Base-by-base conservation (phyloP, 306 rosid species). In the Glycyrrhiza uralensis region DNA sequence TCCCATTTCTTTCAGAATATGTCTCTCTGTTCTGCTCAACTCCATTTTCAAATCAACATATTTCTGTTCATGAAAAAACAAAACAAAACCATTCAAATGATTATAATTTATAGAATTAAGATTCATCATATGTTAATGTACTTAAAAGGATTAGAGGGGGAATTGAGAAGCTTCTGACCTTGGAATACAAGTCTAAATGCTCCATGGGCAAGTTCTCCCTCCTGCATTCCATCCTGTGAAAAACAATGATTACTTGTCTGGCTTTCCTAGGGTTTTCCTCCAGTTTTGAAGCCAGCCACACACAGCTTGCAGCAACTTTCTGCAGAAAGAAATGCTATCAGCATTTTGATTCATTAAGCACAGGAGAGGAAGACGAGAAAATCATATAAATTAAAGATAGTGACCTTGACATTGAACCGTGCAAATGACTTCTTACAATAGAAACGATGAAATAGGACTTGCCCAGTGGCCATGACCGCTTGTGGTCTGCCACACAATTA, bases 381-480 rank as follows among this genome's bases (percentile, higher is more conserved):
- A 36, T 22, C 19, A 58, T 28, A 51, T n/a, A 36, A 32, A 69
- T 14, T n/a, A n/a, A n/a, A n/a, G n/a, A 63, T 55, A 44, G 15
- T 24, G 32, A 91, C 99, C 99, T 94, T 94, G 74, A 73, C 97
- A 81, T 94, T 78, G 84, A 94, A 91, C 72, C 96, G 92, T 0
- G 96, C 96, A 85, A 94, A 86, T 7, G 97, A 94, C 81, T 94
- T 91, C 87, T 94, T 94, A 80, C 99, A 91, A 71, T 87, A 91
- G 85, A 94, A 94, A 17, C 93, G 97, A 72, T 89, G 99, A 78
- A 94, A 94, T 18, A 91, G 81, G 76, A 94, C 99, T 81, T 94
- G 97, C 9, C 96, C 97, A 33, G 99, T 91, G 63, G 97, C 99
- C 99, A 94, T 94, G 64, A 91, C 97, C 2, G 99, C 99, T 59